phyloP scores from a whole-genome alignment of 2,329 filamentous ascomycete species.

The Epichloe uncinata region DNA sequence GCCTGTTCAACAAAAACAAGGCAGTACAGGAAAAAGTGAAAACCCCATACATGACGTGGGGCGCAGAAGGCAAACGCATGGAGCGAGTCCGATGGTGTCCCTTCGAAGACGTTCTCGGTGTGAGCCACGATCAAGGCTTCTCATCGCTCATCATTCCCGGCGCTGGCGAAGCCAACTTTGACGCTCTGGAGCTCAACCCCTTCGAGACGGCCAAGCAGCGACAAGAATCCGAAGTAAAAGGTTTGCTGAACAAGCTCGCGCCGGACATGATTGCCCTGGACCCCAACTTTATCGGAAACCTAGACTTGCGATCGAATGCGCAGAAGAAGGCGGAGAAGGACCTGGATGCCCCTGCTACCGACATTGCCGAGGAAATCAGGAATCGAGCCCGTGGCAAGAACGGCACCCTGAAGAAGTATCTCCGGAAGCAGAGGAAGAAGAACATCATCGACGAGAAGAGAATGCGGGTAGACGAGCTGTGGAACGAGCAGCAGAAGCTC shows the following conservation, averaged over 20 bases:
- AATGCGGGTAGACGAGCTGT: conserved; percentile 71
- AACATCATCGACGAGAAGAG: conserved; percentile 96
- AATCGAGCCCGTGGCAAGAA: conserved; percentile 84
- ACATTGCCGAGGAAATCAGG: conserved; percentile 47
- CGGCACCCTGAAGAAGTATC: conserved; percentile 71
- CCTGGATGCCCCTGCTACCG: conserved; percentile 53
- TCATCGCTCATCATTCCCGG: conserved; percentile 83
- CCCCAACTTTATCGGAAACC: conserved; percentile 78
- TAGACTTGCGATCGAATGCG: conserved; percentile 70
- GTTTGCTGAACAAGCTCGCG: conserved; percentile 82
- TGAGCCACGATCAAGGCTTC: conserved; percentile 77
- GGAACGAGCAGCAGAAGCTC: conserved; percentile 56
- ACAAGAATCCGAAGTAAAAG: conserved; percentile 82
- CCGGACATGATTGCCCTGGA: conserved; percentile 96
- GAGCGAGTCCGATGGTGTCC: conserved; percentile 86
- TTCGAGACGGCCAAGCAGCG: conserved; percentile 90
- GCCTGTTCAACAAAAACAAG: conserved; percentile 63
- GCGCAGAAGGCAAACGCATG: conserved; percentile 67
- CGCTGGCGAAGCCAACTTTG: conserved; percentile 93
- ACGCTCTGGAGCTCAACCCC: conserved; percentile 85
- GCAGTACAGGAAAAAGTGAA: conserved; percentile 66
- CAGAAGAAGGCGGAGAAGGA: conserved; percentile 67
- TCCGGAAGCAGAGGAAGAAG: conserved; percentile 82
- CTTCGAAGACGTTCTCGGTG: conserved; percentile 82
- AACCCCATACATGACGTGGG: conserved; percentile 87